Base-by-base conservation (phyloP, 371 early-diverging fungal species). In the Mortierella sp. region DNA sequence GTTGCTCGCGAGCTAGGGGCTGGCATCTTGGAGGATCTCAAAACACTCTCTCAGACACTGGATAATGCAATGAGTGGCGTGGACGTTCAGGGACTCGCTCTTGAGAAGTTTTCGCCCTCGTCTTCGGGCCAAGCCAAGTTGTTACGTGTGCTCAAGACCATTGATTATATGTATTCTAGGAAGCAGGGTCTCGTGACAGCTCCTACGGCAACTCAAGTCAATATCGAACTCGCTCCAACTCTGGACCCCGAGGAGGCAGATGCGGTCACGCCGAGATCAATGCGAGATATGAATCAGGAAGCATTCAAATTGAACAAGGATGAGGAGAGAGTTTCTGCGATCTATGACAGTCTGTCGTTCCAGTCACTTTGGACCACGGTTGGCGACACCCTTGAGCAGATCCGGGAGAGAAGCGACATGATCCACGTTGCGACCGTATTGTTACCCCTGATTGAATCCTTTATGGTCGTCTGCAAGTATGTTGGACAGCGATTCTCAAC, bases 381-480 rank as follows among this genome's bases (percentile, higher is more conserved):
- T 0, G 95, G 97, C 26, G 80, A 84, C 17, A 92, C 93, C 47
- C 85, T 99, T 57, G 84, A 86, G 17, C 78, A 88, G 37, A 93
- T 96, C 45, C 91, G 91, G 31, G 91, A 92, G 35, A 90, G 93
- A 56, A 85, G 89, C 8, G 95, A 96, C 29, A 84, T 97, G 82
- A 89, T 93, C 49, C 95, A 95, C 70, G 93, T 97, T 3, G 97
- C 97, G 5, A 96, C 98, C 0, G 96, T 97, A 7, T 83, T 99
- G 2, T 83, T 99, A 40, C 99, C 99, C 1, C 75, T 96, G 62
- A 96, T 98, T 73, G 99, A 99, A 84, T 91, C 96, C 4, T 97
- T 98, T 73, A 97, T 99, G 98, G 97, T 98, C 9, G 94, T 98
- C 6, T 95, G 95, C 28, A 94, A 94, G 75, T 89, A 91, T 70